Conservation (phyloP, 768 basidiomycete genomes). For the Pleurotus eryngii region DNA sequence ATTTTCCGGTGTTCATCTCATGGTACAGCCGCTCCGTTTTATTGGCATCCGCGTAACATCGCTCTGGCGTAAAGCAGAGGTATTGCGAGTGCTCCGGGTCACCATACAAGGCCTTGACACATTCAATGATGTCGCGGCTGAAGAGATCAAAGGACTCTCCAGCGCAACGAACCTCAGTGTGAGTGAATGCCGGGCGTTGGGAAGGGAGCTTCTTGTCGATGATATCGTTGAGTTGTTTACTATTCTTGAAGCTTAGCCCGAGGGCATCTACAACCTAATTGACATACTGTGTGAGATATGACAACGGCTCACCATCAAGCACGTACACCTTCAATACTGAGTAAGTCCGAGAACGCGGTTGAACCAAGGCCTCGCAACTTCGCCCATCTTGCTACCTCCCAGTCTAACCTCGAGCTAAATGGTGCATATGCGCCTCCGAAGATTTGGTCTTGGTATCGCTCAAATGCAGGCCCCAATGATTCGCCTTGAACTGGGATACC, state of each 20-base stretch:
- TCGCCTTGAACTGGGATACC: too few species aligned
- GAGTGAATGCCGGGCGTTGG: neutral
- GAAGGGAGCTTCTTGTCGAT: neutral
- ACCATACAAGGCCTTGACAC: slow-evolving; percentile 3
- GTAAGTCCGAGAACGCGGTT: neutral
- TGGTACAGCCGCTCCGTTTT: too few species aligned
- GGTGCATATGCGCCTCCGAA: slow-evolving; percentile 21
- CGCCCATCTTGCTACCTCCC: neutral
- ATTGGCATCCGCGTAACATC: too few species aligned
- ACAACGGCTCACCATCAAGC: neutral
- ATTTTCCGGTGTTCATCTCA: too few species aligned
- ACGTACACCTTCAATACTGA: neutral
- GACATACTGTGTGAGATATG: neutral
- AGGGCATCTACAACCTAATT: neutral
- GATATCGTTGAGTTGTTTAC: neutral
- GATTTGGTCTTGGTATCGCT: too few species aligned
- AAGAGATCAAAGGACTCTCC: neutral
- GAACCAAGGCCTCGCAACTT: neutral
- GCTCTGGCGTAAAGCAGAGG: slow-evolving; percentile 6
- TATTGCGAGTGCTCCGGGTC: neutral
- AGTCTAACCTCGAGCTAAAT: slow-evolving; percentile 23
- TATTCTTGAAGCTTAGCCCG: neutral
- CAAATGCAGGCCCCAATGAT: too few species aligned
- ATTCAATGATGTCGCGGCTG: slow-evolving; percentile 17
- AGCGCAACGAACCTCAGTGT: neutral